Evolutionary conservation across 495 filamentous ascomycete species (phyloP).

Genomic region (Xylaria flabelliformis): DNA sequence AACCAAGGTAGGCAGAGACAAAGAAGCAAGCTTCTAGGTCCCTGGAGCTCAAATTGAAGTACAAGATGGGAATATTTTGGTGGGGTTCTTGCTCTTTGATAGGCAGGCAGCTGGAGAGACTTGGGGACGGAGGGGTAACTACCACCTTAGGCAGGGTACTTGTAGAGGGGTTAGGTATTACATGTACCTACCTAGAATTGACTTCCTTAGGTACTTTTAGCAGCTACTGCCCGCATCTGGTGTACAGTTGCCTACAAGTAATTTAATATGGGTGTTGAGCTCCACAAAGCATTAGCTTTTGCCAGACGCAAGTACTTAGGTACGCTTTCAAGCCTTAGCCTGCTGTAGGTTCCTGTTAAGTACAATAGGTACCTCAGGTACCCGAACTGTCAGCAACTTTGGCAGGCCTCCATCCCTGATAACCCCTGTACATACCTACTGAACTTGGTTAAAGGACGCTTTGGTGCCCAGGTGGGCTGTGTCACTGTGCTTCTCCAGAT

Average conservation of each 20-base stretch:
- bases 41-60: slow-evolving; percentile 18
- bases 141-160: background rate
- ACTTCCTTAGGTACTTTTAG: too few relatives aligned
- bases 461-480: slow-evolving; percentile 18
- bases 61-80: slow-evolving; percentile 25
- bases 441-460: background rate
- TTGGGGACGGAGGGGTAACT: background rate
- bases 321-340: too few relatives aligned
- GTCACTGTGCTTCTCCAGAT: slow-evolving; percentile 10
- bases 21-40: slow-evolving; percentile 17
- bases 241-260: background rate
- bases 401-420: background rate
- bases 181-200: too few relatives aligned
- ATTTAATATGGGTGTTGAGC: background rate
- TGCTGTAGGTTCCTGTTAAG: too few relatives aligned
- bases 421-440: background rate
- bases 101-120: too few relatives aligned
- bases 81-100: slow-evolving; percentile 16
- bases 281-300: background rate
- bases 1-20: slow-evolving; percentile 1
- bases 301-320: background rate
- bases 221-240: background rate
- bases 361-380: background rate
- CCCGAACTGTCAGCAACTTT: background rate
- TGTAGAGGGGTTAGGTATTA: too few relatives aligned